Evolutionary conservation across 805 yeast genomes (phyloP), one percentile per base, ranked within the genome.

Genomic region (Teunomyces panamensis): DNA sequence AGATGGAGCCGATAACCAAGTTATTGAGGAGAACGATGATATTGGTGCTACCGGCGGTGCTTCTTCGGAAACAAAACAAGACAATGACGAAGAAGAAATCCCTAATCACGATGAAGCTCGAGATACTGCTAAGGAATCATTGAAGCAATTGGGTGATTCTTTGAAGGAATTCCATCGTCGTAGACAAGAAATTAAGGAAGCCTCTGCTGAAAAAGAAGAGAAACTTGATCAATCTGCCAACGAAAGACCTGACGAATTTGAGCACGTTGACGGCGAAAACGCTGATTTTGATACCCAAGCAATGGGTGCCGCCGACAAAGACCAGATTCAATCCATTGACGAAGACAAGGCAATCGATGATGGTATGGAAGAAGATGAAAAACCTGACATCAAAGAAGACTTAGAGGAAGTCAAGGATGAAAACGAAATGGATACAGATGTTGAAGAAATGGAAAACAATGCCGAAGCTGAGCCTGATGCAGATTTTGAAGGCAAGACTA

Each of bases 81-180:
- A 77, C 39, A 62, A 65, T 14, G 63, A 74, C 26, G 62, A 73
- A 9, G 71, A 75, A 27, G 71, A 71, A 11, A 68, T 70, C 3
- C 62, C 67, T 3, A 68, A 56, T 10, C 62, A 72, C 35, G 84
- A 80, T 49, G 71, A 75, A 14, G 81, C 87, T 14, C 71, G 89
- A 46, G 84, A 85, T 45, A 77, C 78, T 56, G 89, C 88, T 35
- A 77, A 79, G 48, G 90, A 89, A 57, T 82, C 95, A 0, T 73
- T 92, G 67, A 87, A 87, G 63, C 90, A 90, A 62, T 75, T 94
- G 10, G 98, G 99, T 45, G 97, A 91, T 65, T 81, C 96, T 1
- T 63, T 91, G 69, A 88, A 92, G 57, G 96, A 91, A 60, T 92
- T 87, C 69, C 95, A 92, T 62, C 86, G 89, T 62, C 85, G 96